A percentile compares a stretch with the other conserved stretches of the same genome.
These are phyloP conservation scores for Phytophthora capsici DNA, from an alignment of 352 stramenopile species.

Conservation along the genomic window DNA sequence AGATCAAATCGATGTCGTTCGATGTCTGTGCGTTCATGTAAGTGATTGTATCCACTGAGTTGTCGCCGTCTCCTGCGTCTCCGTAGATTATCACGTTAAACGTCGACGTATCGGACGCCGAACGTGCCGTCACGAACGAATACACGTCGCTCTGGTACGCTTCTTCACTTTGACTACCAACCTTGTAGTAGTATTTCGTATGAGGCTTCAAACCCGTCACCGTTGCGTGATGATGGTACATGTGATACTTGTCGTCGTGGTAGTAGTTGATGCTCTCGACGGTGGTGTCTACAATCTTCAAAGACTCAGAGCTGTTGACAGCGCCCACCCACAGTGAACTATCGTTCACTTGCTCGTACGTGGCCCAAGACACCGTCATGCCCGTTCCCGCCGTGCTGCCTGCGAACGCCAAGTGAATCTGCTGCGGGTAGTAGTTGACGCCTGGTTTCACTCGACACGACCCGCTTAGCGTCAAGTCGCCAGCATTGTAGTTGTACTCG, in stretches of 20 bases:
- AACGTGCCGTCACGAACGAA: not conserved
- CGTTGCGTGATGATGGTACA: not conserved
- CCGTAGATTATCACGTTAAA: not conserved
- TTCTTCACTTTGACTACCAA: not conserved
- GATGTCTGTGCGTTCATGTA: constrained; percentile 43
- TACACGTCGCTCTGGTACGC: not conserved
- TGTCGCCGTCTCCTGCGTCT: constrained; percentile 40
- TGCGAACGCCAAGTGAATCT: constrained; percentile 65
- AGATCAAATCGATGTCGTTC: constrained; percentile 60
- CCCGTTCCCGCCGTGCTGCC: constrained; percentile 38
- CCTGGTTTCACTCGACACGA: constrained; percentile 44
- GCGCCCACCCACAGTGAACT: not conserved
- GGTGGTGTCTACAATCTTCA: not conserved
- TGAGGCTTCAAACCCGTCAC: not conserved
- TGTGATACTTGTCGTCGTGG: not conserved
- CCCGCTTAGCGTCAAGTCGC: constrained; percentile 12
- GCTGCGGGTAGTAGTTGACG: constrained; percentile 59
- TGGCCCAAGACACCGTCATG: not conserved
- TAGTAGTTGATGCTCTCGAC: not conserved
- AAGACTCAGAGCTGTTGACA: not conserved
- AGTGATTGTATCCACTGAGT: constrained; percentile 41
- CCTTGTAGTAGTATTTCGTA: not conserved
- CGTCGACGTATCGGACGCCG: not conserved
- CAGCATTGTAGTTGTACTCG: constrained; percentile 39
- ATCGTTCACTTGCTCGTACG: not conserved